These are phyloP conservation scores for Saccharomycopsis guyanensis DNA, from an alignment of 805 yeast species.

Conservation along the genomic window DNA sequence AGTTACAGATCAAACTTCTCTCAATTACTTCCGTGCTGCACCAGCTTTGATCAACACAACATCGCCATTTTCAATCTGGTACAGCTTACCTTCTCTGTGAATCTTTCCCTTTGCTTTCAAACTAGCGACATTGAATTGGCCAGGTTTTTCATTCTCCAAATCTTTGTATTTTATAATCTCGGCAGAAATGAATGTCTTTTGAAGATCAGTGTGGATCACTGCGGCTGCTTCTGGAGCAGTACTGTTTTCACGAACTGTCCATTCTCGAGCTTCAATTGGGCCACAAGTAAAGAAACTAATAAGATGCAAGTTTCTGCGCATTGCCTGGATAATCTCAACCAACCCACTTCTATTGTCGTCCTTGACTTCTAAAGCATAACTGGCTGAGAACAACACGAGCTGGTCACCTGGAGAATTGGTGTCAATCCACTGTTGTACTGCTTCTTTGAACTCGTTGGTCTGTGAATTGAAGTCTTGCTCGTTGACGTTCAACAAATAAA, in stretches of 20 bases:
- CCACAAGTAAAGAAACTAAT: constrained; percentile 89
- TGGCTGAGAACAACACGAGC: constrained; percentile 62
- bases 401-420: constrained; percentile 49
- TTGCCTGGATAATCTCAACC: constrained; percentile 53
- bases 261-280: constrained; percentile 74
- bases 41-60: constrained; percentile 66
- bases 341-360: constrained; percentile 33
- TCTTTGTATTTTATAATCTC: constrained; percentile 39
- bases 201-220: constrained; percentile 77
- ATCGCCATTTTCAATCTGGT: constrained; percentile 80
- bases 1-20: no score
- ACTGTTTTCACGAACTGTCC: constrained; percentile 74
- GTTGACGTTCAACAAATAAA: constrained; percentile 66
- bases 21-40: no score
- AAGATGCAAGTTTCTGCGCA: constrained; percentile 62
- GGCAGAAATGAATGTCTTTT: constrained; percentile 74
- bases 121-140: constrained; percentile 42
- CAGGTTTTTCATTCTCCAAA: constrained; percentile 20
- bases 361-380: constrained; percentile 36
- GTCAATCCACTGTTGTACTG: constrained; percentile 58
- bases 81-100: constrained; percentile 66
- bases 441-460: constrained; percentile 41
- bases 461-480: constrained; percentile 56
- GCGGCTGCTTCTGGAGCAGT: constrained; percentile 89
- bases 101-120: constrained; percentile 54